Base-by-base conservation (phyloP, 2,329 filamentous ascomycete species). In the Aureobasidium sp. region DNA sequence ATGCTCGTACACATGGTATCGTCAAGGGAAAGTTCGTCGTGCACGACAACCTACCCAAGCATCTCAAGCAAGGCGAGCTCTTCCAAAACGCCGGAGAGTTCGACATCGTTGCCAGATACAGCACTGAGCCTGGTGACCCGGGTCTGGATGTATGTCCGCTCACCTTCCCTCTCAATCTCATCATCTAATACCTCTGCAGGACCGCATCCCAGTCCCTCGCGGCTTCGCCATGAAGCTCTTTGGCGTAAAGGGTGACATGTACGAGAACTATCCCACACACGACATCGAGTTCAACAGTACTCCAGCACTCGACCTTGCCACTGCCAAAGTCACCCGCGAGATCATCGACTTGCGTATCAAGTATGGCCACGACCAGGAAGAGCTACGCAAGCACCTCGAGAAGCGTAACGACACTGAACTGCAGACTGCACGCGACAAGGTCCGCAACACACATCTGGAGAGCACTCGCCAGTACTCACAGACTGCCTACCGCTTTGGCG, bases 141-240 rank as follows among this genome's bases (percentile, higher is more conserved):
- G 72, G 72, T 14, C 67, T 77, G 20, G 73, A 77, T 66, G 70
- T 71, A 49, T 44, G 68, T 61, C 2, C 45, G 0, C 39, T 11
- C 51, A 3, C 36, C 48, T 31, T 14, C 17, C 12, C 12, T 11
- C 11, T 5, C 11, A 7, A 25, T 1, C 8, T 11, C 20, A 6
- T 3, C 5, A 27, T 34, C 56, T 56, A 29, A 63, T 12, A 7
- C 14, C 8, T 27, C 42, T 9, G 1, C 29, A 71, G 62, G 73
- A 79, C 59, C 73, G 73, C 29, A 75, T 77, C 27, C 73, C 78
- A 0, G 75, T 77, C 57, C 79, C 78, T 4, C 73, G 78, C 42
- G 79, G 78, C 27, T 76, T 81, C 45, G 76, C 70, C 12, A 79
- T 82, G 72, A 81, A 81, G 65, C 67, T 81, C 45, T 82, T 82